Evolutionary conservation across 768 basidiomycete genomes (phyloP), one percentile per base, ranked within the genome.

Genomic region (Trametes villosa): DNA sequence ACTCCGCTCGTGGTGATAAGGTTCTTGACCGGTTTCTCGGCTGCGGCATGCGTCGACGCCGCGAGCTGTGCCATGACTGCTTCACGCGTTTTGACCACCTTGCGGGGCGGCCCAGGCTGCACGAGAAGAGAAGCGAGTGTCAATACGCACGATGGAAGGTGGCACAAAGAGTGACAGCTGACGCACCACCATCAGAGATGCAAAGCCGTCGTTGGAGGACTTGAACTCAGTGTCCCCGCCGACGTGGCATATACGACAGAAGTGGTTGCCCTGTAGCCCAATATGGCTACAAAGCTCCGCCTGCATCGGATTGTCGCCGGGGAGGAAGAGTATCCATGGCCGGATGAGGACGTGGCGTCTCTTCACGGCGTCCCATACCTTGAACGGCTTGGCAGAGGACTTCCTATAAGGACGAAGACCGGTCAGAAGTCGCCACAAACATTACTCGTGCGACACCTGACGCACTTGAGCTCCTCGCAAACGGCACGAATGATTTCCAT

Each of bases 301-400:
- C 24, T 77, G 77, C 77, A 76, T 76, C 0, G 72, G 77, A 30
- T 78, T 78, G 57, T 78, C 71, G 5, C 70, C 65, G 0, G 64
- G 45, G 3, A 70, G 26, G 15, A 75, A 62, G 0, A 74, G 59
- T 0, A 41, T 31, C 30, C 71, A 76, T 0, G 65, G 72, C 0
- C 63, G 54, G 0, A 76, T 42, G 31, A 71, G 47, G 20, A 75
- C 66, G 26, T 73, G 64, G 18, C 70, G 60, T 1, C 68, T 3
- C 29, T 59, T 9, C 30, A 68, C 67, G 27, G 64, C 52, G 47
- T 76, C 70, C 42, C 67, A 75, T 2, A 60, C 53, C n/a, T 63
- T 62, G 12, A 71, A 41, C 1, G 59, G 58, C 17, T 4, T 68
- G 59, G 48, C 62, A 45, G 26, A 63, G 65, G 53, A 29, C 27